phyloP scores from a whole-genome alignment of 768 basidiomycete species.

The Leucosporidium yakuticum region DNA sequence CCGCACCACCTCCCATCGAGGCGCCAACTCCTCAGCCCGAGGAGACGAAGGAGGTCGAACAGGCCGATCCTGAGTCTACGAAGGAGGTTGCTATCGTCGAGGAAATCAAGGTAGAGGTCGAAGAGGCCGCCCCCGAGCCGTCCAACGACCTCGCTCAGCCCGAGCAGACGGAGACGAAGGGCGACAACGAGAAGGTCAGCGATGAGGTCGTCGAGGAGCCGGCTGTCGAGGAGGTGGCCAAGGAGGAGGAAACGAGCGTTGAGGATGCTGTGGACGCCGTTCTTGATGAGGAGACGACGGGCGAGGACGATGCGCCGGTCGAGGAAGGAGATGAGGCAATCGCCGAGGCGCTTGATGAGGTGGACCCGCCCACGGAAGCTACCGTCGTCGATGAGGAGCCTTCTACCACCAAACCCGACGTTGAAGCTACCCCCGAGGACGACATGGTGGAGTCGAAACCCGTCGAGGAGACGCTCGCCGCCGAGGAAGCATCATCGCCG shows the following conservation, averaged over 20 bases:
- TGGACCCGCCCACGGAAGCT: background rate
- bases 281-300: background rate
- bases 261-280: background rate
- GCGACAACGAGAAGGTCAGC: background rate
- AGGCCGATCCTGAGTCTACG: background rate
- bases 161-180: background rate
- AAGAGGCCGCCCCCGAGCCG: background rate
- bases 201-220: background rate
- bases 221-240: background rate
- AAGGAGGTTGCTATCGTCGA: background rate
- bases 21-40: background rate
- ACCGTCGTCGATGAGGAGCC: background rate
- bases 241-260: background rate
- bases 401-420: no score
- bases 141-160: background rate
- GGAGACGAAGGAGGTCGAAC: background rate
- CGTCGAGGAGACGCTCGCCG: background rate
- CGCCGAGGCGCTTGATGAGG: constrained; percentile 1
- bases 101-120: background rate
- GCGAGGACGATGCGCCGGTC: background rate
- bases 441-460: background rate
- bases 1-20: background rate
- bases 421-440: background rate
- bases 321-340: background rate
- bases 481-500: background rate